Evolutionary conservation across 805 yeast genomes (phyloP).

Genomic region (Hagleromyces aurorensis): DNA sequence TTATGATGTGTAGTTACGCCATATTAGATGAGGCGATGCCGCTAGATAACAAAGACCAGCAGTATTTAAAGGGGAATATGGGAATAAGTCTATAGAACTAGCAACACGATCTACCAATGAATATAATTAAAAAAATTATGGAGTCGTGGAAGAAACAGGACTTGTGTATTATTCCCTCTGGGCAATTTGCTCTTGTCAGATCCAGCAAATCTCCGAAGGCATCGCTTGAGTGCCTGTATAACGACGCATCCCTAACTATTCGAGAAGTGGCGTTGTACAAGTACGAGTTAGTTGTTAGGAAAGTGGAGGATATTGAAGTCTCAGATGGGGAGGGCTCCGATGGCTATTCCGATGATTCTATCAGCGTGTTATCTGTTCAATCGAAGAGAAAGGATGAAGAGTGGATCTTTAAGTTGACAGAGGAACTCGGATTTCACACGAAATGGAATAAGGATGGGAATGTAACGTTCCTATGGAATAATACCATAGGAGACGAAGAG

Average conservation of each 20-base stretch:
- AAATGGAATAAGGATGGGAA: constrained; percentile 46
- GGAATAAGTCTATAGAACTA: too few species aligned
- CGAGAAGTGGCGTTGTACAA: constrained; percentile 58
- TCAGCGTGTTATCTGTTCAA: constrained; percentile 27
- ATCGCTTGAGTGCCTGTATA: constrained; percentile 71
- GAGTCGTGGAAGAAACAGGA: constrained; percentile 51
- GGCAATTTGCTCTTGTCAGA: constrained; percentile 67
- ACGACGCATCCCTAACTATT: constrained; percentile 69
- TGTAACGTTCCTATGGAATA: constrained; percentile 67
- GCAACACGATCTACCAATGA: constrained; percentile 38
- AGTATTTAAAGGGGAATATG: too few species aligned
- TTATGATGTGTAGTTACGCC: too few species aligned
- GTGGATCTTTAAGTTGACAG: constrained; percentile 60
- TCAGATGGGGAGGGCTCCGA: constrained; percentile 45
- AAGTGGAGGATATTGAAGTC: constrained; percentile 59
- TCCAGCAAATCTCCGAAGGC: constrained; percentile 80
- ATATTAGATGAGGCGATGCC: too few species aligned
- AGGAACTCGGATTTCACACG: constrained; percentile 48
- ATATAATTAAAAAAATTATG: constrained; percentile 59
- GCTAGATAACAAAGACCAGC: not conserved
- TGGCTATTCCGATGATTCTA: constrained; percentile 33
- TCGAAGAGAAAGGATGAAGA: constrained; percentile 45
- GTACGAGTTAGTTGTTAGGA: constrained; percentile 63
- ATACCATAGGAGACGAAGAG: constrained; percentile 69
- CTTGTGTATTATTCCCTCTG: constrained; percentile 64